A percentile compares a stretch with the other conserved stretches of the same genome.
phyloP scores from a whole-genome alignment of 768 basidiomycete genomes.

The Russula sp. region DNA sequence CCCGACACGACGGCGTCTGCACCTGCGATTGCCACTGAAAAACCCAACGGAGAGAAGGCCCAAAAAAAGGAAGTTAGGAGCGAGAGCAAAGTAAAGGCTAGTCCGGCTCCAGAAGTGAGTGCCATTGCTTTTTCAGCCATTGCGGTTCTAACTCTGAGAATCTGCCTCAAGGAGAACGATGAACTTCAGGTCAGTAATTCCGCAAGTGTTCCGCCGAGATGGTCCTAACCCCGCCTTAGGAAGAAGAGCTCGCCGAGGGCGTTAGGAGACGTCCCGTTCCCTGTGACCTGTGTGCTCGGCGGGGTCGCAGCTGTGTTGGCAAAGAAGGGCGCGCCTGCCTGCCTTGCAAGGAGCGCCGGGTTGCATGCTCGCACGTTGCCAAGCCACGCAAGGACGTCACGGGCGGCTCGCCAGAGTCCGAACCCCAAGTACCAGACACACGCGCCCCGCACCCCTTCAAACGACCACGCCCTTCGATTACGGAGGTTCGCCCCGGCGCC shows the following conservation, averaged over 20 bases:
- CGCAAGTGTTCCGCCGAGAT: background rate
- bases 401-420: constrained; percentile 16
- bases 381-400: constrained; percentile 20
- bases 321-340: constrained; percentile 21
- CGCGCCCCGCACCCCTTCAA: constrained; percentile 6
- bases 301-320: constrained; percentile 16
- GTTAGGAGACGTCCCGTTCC: constrained; percentile 18
- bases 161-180: constrained; percentile 11
- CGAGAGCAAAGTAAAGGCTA: constrained; percentile 8
- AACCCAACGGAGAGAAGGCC: constrained; percentile 7
- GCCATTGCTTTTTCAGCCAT: background rate
- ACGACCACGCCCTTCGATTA: constrained; percentile 11
- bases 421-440: constrained; percentile 4
- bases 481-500: background rate
- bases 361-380: constrained; percentile 22
- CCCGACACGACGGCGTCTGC: constrained; percentile 16
- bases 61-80: background rate
- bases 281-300: constrained; percentile 15
- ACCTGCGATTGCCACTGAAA: constrained; percentile 3
- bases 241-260: constrained; percentile 20
- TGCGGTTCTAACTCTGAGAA: background rate
- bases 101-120: constrained; percentile 18
- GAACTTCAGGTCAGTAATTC: constrained; percentile 17
- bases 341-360: constrained; percentile 22
- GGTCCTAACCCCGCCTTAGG: background rate